These are phyloP conservation scores for Aspergillus hortae DNA, from an alignment of 2,329 filamentous ascomycete genomes.

Conservation along the genomic window DNA sequence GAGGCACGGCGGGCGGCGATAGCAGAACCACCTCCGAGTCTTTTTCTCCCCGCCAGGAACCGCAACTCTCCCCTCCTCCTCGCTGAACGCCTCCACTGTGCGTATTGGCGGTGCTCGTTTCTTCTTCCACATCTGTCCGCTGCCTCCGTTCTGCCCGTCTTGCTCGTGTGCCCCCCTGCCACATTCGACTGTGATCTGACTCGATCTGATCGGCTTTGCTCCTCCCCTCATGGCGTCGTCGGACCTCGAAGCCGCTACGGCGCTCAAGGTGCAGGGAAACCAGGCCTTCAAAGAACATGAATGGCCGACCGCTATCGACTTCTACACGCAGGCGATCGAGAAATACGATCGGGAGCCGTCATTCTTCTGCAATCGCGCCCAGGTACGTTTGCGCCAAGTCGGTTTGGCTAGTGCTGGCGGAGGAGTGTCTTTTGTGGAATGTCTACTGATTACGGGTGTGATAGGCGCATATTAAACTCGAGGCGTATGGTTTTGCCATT, in stretches of 20 bases:
- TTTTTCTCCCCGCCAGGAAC: constrained; percentile 11
- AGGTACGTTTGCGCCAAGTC: constrained; percentile 55
- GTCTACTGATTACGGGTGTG: constrained; percentile 10
- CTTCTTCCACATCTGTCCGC: neutral
- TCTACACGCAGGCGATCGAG: constrained; percentile 84
- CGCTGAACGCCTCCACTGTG: neutral
- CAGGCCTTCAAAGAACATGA: constrained; percentile 85
- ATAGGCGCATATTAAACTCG: constrained; percentile 90
- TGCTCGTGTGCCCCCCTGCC: neutral
- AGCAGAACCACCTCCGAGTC: neutral
- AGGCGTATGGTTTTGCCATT: constrained; percentile 91
- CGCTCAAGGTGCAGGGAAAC: constrained; percentile 91
- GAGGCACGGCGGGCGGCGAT: no score
- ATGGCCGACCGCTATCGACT: constrained; percentile 76
- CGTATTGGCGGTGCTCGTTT: neutral
- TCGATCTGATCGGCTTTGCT: neutral
- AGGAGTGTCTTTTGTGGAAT: neutral
- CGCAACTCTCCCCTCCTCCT: constrained; percentile 6
- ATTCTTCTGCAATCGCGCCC: constrained; percentile 91
- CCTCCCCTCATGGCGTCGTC: constrained; percentile 36
- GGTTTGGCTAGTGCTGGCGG: no score
- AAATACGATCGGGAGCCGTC: constrained; percentile 78
- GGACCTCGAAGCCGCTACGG: constrained; percentile 65
- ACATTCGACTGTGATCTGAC: no score
- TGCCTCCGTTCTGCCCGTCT: neutral